These are phyloP conservation scores for Diaporthe ampelina DNA, from an alignment of 2,329 filamentous ascomycete species.

Conservation along the genomic window DNA sequence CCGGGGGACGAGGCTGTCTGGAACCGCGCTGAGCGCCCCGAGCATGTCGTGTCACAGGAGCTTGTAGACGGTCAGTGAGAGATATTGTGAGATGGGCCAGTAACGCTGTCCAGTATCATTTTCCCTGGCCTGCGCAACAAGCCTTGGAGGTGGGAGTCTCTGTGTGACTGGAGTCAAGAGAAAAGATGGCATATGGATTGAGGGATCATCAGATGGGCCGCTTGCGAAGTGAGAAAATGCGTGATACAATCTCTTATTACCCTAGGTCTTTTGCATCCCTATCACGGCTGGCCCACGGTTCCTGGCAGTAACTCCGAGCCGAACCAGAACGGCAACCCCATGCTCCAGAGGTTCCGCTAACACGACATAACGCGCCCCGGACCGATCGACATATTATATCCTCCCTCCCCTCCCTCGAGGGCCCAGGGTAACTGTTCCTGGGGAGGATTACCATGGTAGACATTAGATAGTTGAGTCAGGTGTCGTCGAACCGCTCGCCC, in stretches of 20 bases:
- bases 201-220: neutral
- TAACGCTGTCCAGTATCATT: too few relatives aligned
- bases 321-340: too few relatives aligned
- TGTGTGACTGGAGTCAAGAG: too few relatives aligned
- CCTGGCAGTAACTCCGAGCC: too few relatives aligned
- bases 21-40: neutral
- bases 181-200: too few relatives aligned
- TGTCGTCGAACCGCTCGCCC: neutral
- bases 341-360: neutral
- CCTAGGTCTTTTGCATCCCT: neutral
- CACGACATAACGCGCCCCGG: neutral
- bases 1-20: neutral
- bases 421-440: neutral
- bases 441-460: slow-evolving; percentile 3
- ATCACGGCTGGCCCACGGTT: neutral
- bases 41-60: slow-evolving; percentile 7
- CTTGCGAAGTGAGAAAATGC: neutral
- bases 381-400: neutral
- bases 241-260: slow-evolving; percentile 14
- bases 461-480: slow-evolving; percentile 3
- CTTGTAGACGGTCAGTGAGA: neutral
- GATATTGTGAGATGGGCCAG: neutral
- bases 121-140: neutral
- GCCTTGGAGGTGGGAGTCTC: neutral
- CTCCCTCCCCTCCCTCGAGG: neutral